phyloP scores from a whole-genome alignment of 1,139 yeast genomes.

The Candida sanyaensis region DNA sequence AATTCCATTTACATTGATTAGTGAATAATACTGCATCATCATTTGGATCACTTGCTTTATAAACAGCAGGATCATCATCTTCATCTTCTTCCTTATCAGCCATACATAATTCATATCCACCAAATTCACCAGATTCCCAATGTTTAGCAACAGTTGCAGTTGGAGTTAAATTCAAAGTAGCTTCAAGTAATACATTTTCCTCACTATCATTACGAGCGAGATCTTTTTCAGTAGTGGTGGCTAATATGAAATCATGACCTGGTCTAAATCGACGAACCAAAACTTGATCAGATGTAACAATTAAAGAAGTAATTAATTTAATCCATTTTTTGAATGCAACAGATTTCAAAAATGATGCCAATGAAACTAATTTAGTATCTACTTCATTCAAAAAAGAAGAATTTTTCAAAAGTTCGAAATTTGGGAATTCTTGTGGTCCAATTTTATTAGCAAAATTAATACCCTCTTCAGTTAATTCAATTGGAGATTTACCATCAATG shows the following conservation, averaged over 20 bases:
- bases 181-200: conserved; percentile 59
- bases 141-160: conserved; percentile 53
- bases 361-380: conserved; percentile 42
- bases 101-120: conserved; percentile 95
- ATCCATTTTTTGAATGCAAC: conserved; percentile 72
- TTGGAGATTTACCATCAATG: conserved; percentile 61
- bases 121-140: conserved; percentile 86
- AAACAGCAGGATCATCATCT: conserved; percentile 60
- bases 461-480: conserved; percentile 25
- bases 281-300: conserved; percentile 65
- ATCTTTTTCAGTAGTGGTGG: conserved; percentile 67
- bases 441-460: conserved; percentile 30
- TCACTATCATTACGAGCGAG: conserved; percentile 34
- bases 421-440: conserved; percentile 55
- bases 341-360: conserved; percentile 64
- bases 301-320: conserved; percentile 59
- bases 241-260: conserved; percentile 90
- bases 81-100: conserved; percentile 51
- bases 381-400: conserved; percentile 6
- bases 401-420: conserved; percentile 30
- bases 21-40: conserved; percentile 84
- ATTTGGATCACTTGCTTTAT: conserved; percentile 53
- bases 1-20: conserved; percentile 84
- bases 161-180: conserved; percentile 78
- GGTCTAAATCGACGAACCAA: conserved; percentile 88